phyloP scores from a whole-genome alignment of 176 grass and related monocot genomes.

The Carex scoparia region DNA sequence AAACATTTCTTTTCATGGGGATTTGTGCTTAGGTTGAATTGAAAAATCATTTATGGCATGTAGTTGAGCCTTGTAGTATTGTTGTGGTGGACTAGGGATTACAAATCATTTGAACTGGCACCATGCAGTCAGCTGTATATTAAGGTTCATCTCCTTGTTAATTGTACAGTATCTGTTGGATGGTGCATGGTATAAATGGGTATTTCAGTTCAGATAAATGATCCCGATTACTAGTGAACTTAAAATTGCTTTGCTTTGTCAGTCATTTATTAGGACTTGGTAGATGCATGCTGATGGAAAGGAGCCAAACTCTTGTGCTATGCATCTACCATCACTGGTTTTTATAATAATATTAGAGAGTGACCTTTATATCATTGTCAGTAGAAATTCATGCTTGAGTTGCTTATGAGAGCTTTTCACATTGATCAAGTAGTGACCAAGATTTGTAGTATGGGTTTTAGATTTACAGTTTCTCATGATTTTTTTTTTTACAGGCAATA shows the following conservation, averaged over 20 bases:
- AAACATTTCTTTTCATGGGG: background rate
- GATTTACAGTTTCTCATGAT: background rate
- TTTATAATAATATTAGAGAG: background rate
- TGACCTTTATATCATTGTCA: background rate
- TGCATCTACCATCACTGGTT: background rate
- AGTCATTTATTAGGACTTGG: background rate
- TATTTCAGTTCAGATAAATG: background rate
- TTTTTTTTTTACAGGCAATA: conserved; percentile 55
- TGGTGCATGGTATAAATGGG: background rate
- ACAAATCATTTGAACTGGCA: background rate
- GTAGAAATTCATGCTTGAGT: conserved; percentile 1
- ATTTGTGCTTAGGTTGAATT: background rate
- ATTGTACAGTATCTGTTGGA: background rate
- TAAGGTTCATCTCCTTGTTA: background rate
- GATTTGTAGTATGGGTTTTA: background rate
- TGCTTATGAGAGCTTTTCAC: background rate
- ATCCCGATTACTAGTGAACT: background rate
- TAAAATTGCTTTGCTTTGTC: background rate
- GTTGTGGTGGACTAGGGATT: conserved; percentile 5
- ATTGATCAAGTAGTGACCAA: background rate
- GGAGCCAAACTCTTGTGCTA: background rate
- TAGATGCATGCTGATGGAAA: background rate
- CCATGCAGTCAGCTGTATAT: background rate
- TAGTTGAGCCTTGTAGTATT: background rate
- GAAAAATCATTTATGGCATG: background rate